Evolutionary conservation across 805 yeast genomes (phyloP).

Genomic region (Wickerhamiella qilinensis): DNA sequence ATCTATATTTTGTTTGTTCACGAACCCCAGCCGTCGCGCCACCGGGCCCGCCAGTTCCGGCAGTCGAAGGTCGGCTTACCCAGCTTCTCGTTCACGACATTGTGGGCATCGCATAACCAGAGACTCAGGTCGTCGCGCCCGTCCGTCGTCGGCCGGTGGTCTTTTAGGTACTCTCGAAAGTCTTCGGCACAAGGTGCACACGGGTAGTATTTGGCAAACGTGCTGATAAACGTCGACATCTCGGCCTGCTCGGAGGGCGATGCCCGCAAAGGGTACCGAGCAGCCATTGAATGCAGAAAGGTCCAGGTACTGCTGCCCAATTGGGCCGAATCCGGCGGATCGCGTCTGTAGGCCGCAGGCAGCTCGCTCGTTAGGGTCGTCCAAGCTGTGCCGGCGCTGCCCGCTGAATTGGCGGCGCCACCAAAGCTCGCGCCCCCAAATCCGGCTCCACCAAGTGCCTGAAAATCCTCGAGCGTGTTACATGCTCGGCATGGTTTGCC

Average conservation of each 20-base stretch:
- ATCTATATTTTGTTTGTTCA: conserved; percentile 4
- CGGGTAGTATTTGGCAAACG: conserved; percentile 74
- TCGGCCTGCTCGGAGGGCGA: conserved; percentile 45
- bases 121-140: conserved; percentile 61
- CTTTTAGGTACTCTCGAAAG: conserved; percentile 44
- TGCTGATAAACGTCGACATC: conserved; percentile 47
- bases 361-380: conserved; percentile 4
- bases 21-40: conserved; percentile 85
- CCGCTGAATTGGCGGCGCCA: conserved; percentile 5
- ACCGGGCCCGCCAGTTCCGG: conserved; percentile 76
- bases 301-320: conserved; percentile 89
- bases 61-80: conserved; percentile 84
- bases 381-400: conserved; percentile 11
- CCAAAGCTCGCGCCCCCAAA: conserved; percentile 14
- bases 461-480: conserved; percentile 67
- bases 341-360: conserved; percentile 28
- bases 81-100: conserved; percentile 71
- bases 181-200: conserved; percentile 90
- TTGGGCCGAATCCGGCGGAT: conserved; percentile 75
- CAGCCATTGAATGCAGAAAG: conserved; percentile 76
- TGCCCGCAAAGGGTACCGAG: conserved; percentile 68
- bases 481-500: conserved; percentile 96
- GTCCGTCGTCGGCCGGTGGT: conserved; percentile 25
- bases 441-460: conserved; percentile 1
- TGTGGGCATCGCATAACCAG: conserved; percentile 95